Evolutionary conservation across 768 basidiomycete species (phyloP), one percentile per base, ranked within the genome.

Genomic region (Kwoniella botswanensis): DNA sequence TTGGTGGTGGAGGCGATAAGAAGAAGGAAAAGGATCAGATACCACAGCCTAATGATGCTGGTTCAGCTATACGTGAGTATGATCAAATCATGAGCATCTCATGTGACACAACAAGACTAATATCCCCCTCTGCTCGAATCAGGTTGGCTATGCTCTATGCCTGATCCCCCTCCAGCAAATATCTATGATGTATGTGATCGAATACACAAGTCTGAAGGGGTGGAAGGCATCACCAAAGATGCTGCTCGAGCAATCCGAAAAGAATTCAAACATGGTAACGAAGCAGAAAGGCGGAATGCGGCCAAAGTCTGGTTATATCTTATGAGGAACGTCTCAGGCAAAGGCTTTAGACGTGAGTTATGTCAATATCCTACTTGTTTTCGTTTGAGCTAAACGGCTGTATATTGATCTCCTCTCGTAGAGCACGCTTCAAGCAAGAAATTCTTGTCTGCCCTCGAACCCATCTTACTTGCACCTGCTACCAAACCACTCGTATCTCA

Each of bases 161-260:
- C 68, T 7, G 77, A 80, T 58, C 79, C 79, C 0, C 66, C 79
- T 13, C 93, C 92, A 90, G 83, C 87, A 0, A 87, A 93, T 41
- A 91, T 94, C 0, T 86, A 93, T 61, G 92, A 93, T 65, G 91
- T 94, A 17, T 94, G 92, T 76, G 93, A 96, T 65, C 86, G 92
- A 43, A 91, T 92, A 4, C 92, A 91, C 0, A 74, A 76, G 24
- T 81, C 81, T 9, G 62, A 71, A 13, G 83, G 88, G 2, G 91
- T 79, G 75, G 92, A 94, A 67, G 79, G 84, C 10, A 89, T 89
- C 64, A 92, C 92, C 11, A 94, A 91, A 80, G 94, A 94, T 78
- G 93, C 93, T 0, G 89, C 91, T 6, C 89, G 89, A 64, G 92
- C 93, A 1, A 85, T 95, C 55, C 85, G 93, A 60, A 88, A 90